Base-by-base conservation (phyloP, 768 basidiomycete genomes). In the Lactarius vividus region DNA sequence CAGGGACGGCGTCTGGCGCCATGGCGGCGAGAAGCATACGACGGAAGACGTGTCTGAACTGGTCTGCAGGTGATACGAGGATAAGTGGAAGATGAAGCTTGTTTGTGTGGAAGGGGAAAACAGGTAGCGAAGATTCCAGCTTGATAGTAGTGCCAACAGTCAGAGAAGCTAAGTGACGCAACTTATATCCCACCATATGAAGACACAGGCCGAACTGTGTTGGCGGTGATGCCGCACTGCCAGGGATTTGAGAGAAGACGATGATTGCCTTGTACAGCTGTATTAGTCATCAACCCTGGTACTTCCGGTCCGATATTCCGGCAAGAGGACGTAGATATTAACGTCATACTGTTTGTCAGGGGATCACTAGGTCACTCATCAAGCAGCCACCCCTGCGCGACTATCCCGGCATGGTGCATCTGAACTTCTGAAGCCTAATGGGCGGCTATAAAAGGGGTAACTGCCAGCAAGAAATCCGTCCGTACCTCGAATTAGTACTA, bases 51-150 rank as follows among this genome's bases (percentile, higher is more conserved):
- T 66, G 71, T 64, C 78, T 78, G 70, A 90, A 88, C 70, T 88
- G 84, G 49, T 84, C 80, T 61, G 75, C 73, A 4, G 84, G 69
- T 1, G 86, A 79, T 42, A 84, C 76, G 0, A 80, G 80, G 39
- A 86, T 84, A 59, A 82, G 78, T 11, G 77, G 76, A 3, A 75
- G 71, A 39, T 73, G 76, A 29, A 71, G 67, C 29, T 72, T 68
- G 65, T 65, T 66, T 8, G 70, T 69, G 49, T 70, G 55, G 31
- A 70, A 70, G 6, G 63, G 66, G 33, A 68, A 68, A 13, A 59
- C 61, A 40, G 65, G 65, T 5, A 63, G 13, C 11, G 59, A 54
- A 1, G 61, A 42, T 26, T 49, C 65, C 60, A 66, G 44, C 31
- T 66, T 66, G 52, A 28, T 35, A 0, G n/a, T 11, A 20, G 18